A percentile compares a stretch with the other conserved stretches of the same genome.
Evolutionary conservation across 2,329 filamentous ascomycete genomes (phyloP).

Genomic region (Xylariales sp.): DNA sequence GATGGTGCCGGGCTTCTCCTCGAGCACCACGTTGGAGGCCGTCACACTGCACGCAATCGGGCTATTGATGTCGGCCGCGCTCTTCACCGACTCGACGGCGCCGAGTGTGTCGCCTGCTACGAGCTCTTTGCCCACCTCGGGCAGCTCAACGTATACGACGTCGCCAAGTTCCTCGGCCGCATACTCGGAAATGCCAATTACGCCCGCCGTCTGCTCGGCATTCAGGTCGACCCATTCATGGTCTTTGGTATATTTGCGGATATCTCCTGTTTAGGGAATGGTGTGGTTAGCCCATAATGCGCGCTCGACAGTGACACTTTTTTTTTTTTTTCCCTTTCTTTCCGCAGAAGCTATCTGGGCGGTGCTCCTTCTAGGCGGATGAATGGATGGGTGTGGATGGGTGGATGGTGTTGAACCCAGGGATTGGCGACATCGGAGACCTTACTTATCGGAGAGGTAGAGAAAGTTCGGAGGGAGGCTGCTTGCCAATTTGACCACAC

Average conservation of each 20-base stretch:
- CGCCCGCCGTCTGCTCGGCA: slow-evolving; percentile 83
- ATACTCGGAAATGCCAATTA: slow-evolving; percentile 88
- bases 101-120: slow-evolving; percentile 85
- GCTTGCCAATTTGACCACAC: slow-evolving; percentile 52
- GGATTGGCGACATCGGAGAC: slow-evolving; percentile 54
- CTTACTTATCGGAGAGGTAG: slow-evolving; percentile 58
- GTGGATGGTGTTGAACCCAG: not conserved
- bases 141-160: slow-evolving; percentile 97
- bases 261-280: slow-evolving; percentile 58
- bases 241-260: slow-evolving; percentile 93
- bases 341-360: not conserved
- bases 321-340: not conserved
- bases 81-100: slow-evolving; percentile 98
- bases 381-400: not conserved
- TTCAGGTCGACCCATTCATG: slow-evolving; percentile 98
- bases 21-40: slow-evolving; percentile 78
- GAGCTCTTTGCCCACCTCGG: slow-evolving; percentile 75
- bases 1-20: slow-evolving; percentile 87
- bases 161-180: slow-evolving; percentile 93
- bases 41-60: slow-evolving; percentile 83
- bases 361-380: not conserved
- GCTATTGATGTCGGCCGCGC: slow-evolving; percentile 95
- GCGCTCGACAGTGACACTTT: not conserved
- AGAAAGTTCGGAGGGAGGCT: slow-evolving; percentile 59
- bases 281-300: not conserved